A percentile compares a stretch with the other conserved stretches of the same genome.
Evolutionary conservation across 1,284 basidiomycete genomes (phyloP).

Genomic region (Hypsizygus ulmarius): DNA sequence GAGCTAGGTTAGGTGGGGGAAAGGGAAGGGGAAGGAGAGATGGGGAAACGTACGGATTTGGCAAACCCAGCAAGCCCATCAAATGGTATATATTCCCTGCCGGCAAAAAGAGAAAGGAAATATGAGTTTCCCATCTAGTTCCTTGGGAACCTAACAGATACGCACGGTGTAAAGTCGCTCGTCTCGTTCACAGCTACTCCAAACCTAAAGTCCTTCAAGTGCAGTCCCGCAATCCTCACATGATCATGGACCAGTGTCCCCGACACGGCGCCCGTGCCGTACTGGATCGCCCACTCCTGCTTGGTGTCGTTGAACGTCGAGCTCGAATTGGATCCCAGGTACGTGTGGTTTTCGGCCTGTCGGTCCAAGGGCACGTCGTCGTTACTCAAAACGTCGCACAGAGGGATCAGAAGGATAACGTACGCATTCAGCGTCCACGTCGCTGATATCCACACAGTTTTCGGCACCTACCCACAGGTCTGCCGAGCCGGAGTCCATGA

Average conservation of each 20-base stretch:
- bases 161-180: conserved; percentile 46
- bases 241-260: conserved; percentile 65
- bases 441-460: conserved; percentile 19
- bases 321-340: conserved; percentile 59
- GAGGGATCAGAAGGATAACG: conserved; percentile 15
- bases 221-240: conserved; percentile 61
- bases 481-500: conserved; percentile 32
- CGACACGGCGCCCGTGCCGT: conserved; percentile 68
- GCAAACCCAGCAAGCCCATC: conserved; percentile 81
- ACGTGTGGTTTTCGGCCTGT: conserved; percentile 53
- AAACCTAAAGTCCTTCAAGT: conserved; percentile 57
- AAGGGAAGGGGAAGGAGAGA: conserved; percentile 3
- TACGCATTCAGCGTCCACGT: conserved; percentile 31
- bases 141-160: no score
- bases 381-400: no score
- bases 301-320: conserved; percentile 55
- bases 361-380: no score
- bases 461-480: conserved; percentile 29
- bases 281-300: conserved; percentile 60
- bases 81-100: conserved; percentile 47
- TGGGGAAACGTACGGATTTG: conserved; percentile 48
- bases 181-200: conserved; percentile 65
- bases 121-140: no score
- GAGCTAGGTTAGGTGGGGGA: background rate
- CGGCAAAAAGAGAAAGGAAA: conserved; percentile 23